Conservation (phyloP, 2,329 filamentous ascomycete genomes). For the Cephalotrichum gorgonifer region DNA sequence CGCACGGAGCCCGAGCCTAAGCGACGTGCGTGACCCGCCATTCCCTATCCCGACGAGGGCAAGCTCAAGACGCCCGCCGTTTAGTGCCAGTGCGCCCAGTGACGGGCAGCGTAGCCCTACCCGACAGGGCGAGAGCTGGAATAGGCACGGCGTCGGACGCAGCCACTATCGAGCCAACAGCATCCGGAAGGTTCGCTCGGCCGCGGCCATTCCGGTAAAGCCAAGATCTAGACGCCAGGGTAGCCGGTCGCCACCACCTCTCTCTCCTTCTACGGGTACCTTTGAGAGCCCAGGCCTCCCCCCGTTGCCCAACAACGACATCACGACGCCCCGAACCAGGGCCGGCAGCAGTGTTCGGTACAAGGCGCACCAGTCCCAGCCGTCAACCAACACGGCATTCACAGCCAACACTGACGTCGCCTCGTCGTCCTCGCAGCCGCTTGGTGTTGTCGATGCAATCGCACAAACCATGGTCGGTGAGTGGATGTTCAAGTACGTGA, state of each 20-base stretch:
- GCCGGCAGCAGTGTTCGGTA: conserved; percentile 26
- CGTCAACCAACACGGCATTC: conserved; percentile 45
- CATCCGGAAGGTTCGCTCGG: conserved; percentile 78
- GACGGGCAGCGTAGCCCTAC: conserved; percentile 75
- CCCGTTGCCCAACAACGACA: conserved; percentile 62
- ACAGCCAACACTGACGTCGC: conserved; percentile 26
- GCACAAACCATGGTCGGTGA: conserved; percentile 97
- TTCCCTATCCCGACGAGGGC: conserved; percentile 86
- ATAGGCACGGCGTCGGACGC: conserved; percentile 37
- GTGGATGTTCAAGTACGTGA: conserved; percentile 90
- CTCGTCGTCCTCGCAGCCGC: conserved; percentile 42
- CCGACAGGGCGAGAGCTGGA: conserved; percentile 42
- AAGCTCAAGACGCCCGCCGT: conserved; percentile 67
- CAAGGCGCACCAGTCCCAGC: conserved; percentile 41
- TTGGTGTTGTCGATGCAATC: conserved; percentile 87
- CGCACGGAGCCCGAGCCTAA: conserved; percentile 54
- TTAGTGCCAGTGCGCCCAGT: conserved; percentile 52
- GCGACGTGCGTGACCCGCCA: conserved; percentile 57
- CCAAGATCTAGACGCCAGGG: conserved; percentile 29
- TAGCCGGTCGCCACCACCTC: conserved; percentile 53
- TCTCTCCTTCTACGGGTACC: conserved; percentile 54
- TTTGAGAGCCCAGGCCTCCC: conserved; percentile 63
- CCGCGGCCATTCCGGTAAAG: conserved; percentile 52
- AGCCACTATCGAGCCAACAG: conserved; percentile 46
- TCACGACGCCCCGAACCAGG: conserved; percentile 48